Evolutionary conservation across 208 protist species (phyloP).

Genomic region (Leishmania aethiopica): DNA sequence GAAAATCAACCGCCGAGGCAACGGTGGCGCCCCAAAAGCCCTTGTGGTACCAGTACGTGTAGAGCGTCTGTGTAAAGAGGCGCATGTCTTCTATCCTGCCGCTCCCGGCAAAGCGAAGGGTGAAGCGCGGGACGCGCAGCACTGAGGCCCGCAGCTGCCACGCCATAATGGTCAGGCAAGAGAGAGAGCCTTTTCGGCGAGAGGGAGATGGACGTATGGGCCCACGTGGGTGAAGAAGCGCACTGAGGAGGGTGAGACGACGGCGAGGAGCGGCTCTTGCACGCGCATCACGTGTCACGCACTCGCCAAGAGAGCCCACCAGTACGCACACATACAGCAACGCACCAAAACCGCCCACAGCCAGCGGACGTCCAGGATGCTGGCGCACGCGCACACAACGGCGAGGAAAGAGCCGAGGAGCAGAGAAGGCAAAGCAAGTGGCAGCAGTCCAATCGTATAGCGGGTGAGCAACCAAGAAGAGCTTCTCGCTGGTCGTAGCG

Average conservation of each 20-base stretch:
- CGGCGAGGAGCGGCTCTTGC: background rate
- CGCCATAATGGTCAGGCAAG: constrained; percentile 1
- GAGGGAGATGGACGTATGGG: background rate
- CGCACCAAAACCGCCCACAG: background rate
- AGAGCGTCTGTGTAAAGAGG: constrained; percentile 69
- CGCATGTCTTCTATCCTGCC: constrained; percentile 65
- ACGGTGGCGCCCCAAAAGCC: constrained; percentile 66
- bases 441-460: background rate
- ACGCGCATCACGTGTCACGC: background rate
- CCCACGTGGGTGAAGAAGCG: background rate
- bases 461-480: background rate
- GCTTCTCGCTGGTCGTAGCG: background rate
- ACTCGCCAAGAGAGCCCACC: background rate
- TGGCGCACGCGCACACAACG: background rate
- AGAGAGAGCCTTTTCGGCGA: background rate
- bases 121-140: constrained; percentile 33
- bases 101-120: constrained; percentile 50
- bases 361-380: background rate
- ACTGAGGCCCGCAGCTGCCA: constrained; percentile 27
- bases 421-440: background rate
- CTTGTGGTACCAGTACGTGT: constrained; percentile 78
- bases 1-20: constrained; percentile 64
- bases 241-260: background rate
- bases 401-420: background rate
- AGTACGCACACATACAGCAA: background rate